Base-by-base conservation (phyloP, 2,329 filamentous ascomycete species). In the Metarhizium rileyi region DNA sequence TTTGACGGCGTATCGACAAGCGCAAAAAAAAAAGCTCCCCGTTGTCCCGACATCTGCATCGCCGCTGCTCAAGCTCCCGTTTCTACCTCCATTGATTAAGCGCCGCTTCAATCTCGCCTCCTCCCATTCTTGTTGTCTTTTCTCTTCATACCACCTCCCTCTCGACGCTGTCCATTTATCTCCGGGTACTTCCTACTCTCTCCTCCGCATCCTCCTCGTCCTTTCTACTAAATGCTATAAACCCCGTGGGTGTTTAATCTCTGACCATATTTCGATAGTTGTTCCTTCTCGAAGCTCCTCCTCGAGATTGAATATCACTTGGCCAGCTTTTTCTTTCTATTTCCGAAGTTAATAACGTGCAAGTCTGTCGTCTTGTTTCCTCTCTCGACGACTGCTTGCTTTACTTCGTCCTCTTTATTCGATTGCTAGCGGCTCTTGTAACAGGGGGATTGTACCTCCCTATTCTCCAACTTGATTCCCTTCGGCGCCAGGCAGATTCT, bases 381-480 rank as follows among this genome's bases (percentile, higher is more conserved):
- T 52, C 50, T 26, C 47, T 41, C 16, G 50, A 40, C 44, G 44
- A 50, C 30, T 40, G 27, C 23, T 25, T 26, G n/a, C 44, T 46
- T 44, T 47, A 14, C 46, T 41, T 46, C 27, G 25, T 47, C 22
- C 26, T 44, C 30, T 42, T 28, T 14, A 3, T 42, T 49, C 35
- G 36, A 35, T 51, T 38, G 41, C 45, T 25, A 48, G 49, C 49
- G 46, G 30, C 35, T 50, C 18, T 40, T 47, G 20, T 20, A 35
- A 41, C 40, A 23, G 30, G 35, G 27, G 26, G 49, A 53, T 53
- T 49, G 47, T 50, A 47, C 47, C 52, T 53, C 53, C 51, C 50
- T 52, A 41, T 52, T 52, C 12, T 33, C 30, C 16, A n/a, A n/a
- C 30, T 59, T 57, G 46, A 47, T 56, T 57, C 53, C 55, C 47